Evolutionary conservation across 768 basidiomycete genomes (phyloP), one percentile per base, ranked within the genome.

Genomic region (Macrolepiota albuminosa): DNA sequence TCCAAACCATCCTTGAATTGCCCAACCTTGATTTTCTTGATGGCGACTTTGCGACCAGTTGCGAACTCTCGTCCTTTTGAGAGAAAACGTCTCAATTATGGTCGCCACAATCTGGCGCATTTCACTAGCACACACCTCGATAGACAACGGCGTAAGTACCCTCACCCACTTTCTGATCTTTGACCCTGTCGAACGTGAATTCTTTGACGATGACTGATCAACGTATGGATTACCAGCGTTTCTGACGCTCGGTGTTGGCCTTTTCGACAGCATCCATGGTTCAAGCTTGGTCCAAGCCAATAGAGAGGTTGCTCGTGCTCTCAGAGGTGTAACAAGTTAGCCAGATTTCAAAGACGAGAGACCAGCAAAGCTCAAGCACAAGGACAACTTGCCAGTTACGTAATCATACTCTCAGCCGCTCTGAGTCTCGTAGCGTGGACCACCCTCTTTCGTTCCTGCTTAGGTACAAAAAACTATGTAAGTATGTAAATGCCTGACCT

Each of bases 81-180:
- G 63, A 39, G 21, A 29, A 26, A 14, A 66, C 46, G 39, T 21
- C n/a, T 39, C 13, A 31, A 9, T 45, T 45, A 33, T 33, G 42
- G 4, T 21, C 21, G 29, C 2, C 5, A 34, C 8, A 46, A 45
- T 21, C 36, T 37, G 37, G 6, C 50, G 52, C 59, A 24, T 16
- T 45, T 33, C 48, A 31, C 33, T 0, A 14, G 6, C 45, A 71
- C 76, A 62, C 49, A 88, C 95, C 95, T 86, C 85, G 82, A 74
- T 96, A 98, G 2, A 98, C 95, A 48, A 95, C 95, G 55, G 96
- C 95, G 71, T 95, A 99, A 14, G 95, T 90, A 73, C 97, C 97
- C 72, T 93, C 91, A 66, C 91, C 91, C 57, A 92, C 83, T 70
- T 93, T 93, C 67, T 81, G 82, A 68, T 89, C 89, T 68, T 93